Evolutionary conservation across 768 basidiomycete species (phyloP), one percentile per base, ranked within the genome.

Genomic region (Hydnomerulius pinastri): DNA sequence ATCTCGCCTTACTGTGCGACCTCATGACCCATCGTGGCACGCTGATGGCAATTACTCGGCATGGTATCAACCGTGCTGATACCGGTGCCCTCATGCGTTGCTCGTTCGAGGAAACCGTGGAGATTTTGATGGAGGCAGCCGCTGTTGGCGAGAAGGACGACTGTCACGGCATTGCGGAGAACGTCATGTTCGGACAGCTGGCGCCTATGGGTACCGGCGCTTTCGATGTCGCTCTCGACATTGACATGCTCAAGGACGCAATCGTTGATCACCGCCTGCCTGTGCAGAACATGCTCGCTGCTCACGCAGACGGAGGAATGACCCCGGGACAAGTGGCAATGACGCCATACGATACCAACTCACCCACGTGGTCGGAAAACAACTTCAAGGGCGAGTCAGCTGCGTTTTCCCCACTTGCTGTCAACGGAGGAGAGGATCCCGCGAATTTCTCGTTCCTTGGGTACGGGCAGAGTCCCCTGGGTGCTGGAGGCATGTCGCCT

Each of bases 191-290:
- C 60, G 97, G 97, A 15, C 97, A 98, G 73, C 90, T 98, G 83
- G 95, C 96, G n/a, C 95, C 95, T 1, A 98, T 99, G 94, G 97
- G 97, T 44, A 98, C 97, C 0, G 97, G 97, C 12, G 82, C 92
- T 7, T 98, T 96, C 63, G 96, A 98, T 42, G 90, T 99, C 43
- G 87, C 92, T 0, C 80, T 99, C 42, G 97, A 99, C 68, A 91
- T 98, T 62, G 90, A 95, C 58, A 96, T 98, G 93, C 77, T 99
- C 61, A 97, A 97, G 77, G 96, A 98, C 51, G 95, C 97, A 33
- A 93, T 98, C 47, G 90, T 98, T 42, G 97, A 99, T 67, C 93
- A 96, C 63, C 89, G 94, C 21, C 76, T 97, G 15, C 92, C 92
- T 0, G 87, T 90, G 4, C 89, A 90, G 58, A 83, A 80, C 7